Percentiles rank a stretch among this genome's conserved stretches.
Conservation (phyloP, 306 rosid species). For the Cucumis cinereus region DNA sequence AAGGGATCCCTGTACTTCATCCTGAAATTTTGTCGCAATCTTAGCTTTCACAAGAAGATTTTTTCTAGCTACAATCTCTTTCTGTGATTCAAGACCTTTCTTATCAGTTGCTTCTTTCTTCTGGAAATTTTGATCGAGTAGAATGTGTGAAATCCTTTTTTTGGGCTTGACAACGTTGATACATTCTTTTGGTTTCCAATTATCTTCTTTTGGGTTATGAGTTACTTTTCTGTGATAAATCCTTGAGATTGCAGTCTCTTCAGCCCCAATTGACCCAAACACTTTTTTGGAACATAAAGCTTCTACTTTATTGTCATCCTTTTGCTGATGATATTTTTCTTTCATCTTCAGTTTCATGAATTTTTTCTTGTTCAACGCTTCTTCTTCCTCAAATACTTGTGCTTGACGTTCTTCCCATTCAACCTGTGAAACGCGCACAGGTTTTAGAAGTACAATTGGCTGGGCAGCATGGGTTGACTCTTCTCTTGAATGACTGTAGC, state of each 20-base stretch:
- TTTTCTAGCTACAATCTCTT: constrained; percentile 21
- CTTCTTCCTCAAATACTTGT: constrained; percentile 24
- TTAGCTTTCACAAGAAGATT: constrained; percentile 26
- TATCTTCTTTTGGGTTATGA: constrained; percentile 25
- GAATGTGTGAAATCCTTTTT: constrained; percentile 27
- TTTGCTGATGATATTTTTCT: constrained; percentile 12
- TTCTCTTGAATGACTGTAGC: constrained; percentile 7
- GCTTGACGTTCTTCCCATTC: constrained; percentile 14
- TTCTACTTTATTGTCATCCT: constrained; percentile 1
- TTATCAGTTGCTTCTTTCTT: constrained; percentile 27
- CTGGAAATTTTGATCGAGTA: constrained; percentile 27
- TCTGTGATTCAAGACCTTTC: constrained; percentile 9
- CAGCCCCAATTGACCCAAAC: constrained; percentile 26
- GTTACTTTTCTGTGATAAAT: background rate
- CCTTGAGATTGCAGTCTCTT: constrained; percentile 6
- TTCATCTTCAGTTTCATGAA: constrained; percentile 21
- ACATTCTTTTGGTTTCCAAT: constrained; percentile 1
- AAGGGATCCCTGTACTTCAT: constrained; percentile 25
- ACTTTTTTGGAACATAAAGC: constrained; percentile 18
- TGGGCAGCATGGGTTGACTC: constrained; percentile 17
- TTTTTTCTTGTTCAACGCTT: constrained; percentile 20
- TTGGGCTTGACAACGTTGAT: constrained; percentile 19
- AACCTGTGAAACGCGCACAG: constrained; percentile 21
- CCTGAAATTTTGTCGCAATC: constrained; percentile 35
- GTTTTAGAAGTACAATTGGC: constrained; percentile 78